Percentiles rank a stretch among this genome's conserved stretches.
Conservation (phyloP, 2,329 filamentous ascomycete genomes). For the Hypoxylon sp. region DNA sequence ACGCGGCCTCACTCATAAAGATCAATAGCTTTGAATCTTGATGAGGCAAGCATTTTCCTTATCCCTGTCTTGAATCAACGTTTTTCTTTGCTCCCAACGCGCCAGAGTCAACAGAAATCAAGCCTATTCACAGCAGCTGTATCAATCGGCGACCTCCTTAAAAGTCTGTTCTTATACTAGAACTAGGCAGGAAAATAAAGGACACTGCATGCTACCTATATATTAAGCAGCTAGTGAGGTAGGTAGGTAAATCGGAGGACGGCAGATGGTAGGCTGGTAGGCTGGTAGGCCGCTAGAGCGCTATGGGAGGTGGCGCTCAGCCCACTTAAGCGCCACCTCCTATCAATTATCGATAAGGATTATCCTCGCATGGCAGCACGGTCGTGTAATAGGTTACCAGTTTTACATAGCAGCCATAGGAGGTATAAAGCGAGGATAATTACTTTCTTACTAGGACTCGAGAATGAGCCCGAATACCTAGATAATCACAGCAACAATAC, state of each 20-base stretch:
- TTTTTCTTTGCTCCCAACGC: background rate
- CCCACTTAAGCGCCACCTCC: too few relatives aligned
- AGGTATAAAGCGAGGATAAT: too few relatives aligned
- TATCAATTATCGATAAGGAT: constrained; percentile 20
- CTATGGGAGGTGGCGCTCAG: constrained; percentile 8
- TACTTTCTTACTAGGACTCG: too few relatives aligned
- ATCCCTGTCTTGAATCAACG: constrained; percentile 2
- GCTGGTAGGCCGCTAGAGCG: too few relatives aligned
- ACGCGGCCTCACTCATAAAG: constrained; percentile 18
- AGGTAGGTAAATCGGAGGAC: too few relatives aligned
- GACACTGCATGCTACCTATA: too few relatives aligned
- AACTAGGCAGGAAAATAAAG: background rate
- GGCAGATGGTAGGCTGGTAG: too few relatives aligned
- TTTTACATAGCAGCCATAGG: too few relatives aligned
- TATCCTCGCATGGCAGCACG: constrained; percentile 10
- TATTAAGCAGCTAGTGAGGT: too few relatives aligned
- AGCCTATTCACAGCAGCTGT: background rate
- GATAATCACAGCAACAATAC: too few relatives aligned
- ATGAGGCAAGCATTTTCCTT: constrained; percentile 30
- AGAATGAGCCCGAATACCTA: too few relatives aligned
- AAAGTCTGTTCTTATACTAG: constrained; percentile 2
- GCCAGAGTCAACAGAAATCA: background rate
- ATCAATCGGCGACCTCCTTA: background rate
- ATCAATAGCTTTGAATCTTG: constrained; percentile 15
- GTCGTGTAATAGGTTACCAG: too few relatives aligned